Conservation (phyloP, 2,329 filamentous ascomycete genomes). For the Talaromyces rugulosus region DNA sequence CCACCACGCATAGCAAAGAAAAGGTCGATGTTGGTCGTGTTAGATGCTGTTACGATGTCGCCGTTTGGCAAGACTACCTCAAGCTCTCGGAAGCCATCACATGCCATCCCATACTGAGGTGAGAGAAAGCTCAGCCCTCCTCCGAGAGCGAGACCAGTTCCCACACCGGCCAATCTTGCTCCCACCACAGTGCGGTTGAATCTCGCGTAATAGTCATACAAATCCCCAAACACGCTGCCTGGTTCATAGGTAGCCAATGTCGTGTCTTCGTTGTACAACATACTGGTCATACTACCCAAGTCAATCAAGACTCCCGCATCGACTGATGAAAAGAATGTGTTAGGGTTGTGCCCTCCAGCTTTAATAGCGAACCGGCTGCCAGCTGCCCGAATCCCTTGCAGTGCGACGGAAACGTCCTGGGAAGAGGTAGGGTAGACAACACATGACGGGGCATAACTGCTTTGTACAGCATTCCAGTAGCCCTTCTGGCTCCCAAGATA, state of each 20-base stretch:
- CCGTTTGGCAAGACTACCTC: conserved; percentile 8
- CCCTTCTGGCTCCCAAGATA: neutral
- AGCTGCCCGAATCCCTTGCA: conserved; percentile 21
- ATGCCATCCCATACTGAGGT: conserved; percentile 10
- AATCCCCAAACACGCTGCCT: neutral
- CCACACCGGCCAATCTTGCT: conserved; percentile 1
- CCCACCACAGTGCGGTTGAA: conserved; percentile 1
- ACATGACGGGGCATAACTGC: conserved; percentile 22
- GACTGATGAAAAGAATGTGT: conserved; percentile 26
- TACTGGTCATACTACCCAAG: conserved; percentile 25
- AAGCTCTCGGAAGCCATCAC: conserved; percentile 8
- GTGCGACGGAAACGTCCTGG: conserved; percentile 23
- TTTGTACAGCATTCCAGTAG: conserved; percentile 19
- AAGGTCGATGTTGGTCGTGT: conserved; percentile 29
- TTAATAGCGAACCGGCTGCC: conserved; percentile 25
- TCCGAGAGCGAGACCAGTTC: conserved; percentile 7
- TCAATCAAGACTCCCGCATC: conserved; percentile 29
- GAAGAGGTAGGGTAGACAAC: conserved; percentile 22
- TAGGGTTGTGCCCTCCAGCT: conserved; percentile 25
- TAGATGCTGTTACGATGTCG: conserved; percentile 10
- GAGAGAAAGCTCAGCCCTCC: conserved; percentile 10
- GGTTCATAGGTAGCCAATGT: conserved; percentile 1
- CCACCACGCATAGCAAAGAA: conserved; percentile 52
- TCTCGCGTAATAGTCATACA: conserved; percentile 1
- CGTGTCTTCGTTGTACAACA: neutral